A percentile compares a stretch with the other conserved stretches of the same genome.
phyloP scores from a whole-genome alignment of 257 asterid species.

The Ilex asprella region DNA sequence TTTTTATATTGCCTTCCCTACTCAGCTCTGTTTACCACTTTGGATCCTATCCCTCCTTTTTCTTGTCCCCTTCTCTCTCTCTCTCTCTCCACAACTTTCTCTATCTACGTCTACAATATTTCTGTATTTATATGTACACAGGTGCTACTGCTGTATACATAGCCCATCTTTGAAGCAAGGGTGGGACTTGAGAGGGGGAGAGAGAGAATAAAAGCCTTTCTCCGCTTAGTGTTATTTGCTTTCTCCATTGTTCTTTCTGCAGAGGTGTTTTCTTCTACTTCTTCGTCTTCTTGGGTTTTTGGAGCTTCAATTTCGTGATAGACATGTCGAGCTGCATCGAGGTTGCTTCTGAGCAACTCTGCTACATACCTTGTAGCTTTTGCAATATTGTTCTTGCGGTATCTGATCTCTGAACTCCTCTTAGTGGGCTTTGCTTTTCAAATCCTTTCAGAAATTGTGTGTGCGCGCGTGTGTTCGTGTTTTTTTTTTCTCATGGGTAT shows the following conservation, averaged over 20 bases:
- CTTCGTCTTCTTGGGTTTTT: constrained; percentile 1
- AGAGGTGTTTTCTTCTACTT: neutral
- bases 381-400: constrained; percentile 95
- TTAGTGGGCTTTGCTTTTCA: constrained; percentile 34
- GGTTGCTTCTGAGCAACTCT: constrained; percentile 58
- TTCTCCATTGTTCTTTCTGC: neutral
- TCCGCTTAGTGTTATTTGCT: neutral
- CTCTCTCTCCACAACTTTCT: constrained; percentile 12
- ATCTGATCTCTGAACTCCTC: constrained; percentile 16
- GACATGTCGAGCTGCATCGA: constrained; percentile 43
- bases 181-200: constrained; percentile 10
- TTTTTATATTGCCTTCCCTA: neutral
- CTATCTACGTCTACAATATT: constrained; percentile 12
- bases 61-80: constrained; percentile 10
- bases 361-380: constrained; percentile 91
- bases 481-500: neutral
- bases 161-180: constrained; percentile 25
- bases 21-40: constrained; percentile 1
- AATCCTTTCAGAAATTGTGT: constrained; percentile 7
- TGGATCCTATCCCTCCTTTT: constrained; percentile 15
- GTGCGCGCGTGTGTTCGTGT: neutral
- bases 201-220: constrained; percentile 13
- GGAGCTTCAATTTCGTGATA: constrained; percentile 1
- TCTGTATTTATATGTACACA: constrained; percentile 29
- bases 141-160: constrained; percentile 25